These are phyloP conservation scores for Ophiorrhiza pumila DNA, from an alignment of 257 asterid genomes.

Conservation along the genomic window DNA sequence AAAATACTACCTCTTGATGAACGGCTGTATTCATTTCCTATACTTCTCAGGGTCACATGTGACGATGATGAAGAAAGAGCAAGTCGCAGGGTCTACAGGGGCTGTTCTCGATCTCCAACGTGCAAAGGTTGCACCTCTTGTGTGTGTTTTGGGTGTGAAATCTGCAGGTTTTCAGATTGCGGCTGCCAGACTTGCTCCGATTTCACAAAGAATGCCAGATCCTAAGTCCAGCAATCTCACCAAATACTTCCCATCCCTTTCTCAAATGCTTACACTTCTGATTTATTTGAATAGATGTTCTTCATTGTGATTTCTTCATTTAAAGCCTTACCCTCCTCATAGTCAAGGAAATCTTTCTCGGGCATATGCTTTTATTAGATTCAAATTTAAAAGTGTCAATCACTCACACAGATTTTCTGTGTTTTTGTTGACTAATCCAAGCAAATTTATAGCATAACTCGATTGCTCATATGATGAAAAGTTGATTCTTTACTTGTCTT, in stretches of 20 bases:
- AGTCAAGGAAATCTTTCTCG: background rate
- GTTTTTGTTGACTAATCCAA: conserved; percentile 7
- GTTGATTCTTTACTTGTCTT: background rate
- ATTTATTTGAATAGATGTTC: conserved; percentile 7
- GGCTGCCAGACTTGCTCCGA: conserved; percentile 54
- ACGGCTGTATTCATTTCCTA: background rate
- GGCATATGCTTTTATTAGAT: conserved; percentile 10
- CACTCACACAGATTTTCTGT: conserved; percentile 1
- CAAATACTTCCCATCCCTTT: conserved; percentile 5
- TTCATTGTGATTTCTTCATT: conserved; percentile 15
- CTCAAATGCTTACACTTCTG: background rate
- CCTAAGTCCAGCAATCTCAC: conserved; percentile 14
- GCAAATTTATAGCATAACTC: background rate
- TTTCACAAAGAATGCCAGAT: conserved; percentile 41
- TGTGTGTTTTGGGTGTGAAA: conserved; percentile 53
- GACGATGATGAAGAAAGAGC: conserved; percentile 55
- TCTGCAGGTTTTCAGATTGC: conserved; percentile 50
- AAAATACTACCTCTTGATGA: background rate
- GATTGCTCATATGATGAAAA: background rate
- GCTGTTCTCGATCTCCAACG: conserved; percentile 44
- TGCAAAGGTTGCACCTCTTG: conserved; percentile 60
- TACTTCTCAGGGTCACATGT: conserved; percentile 40
- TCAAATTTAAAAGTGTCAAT: background rate
- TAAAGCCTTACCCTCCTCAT: background rate
- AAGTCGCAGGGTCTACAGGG: conserved; percentile 51